Base-by-base conservation (phyloP, 1,139 yeast species). In the Nakaseomyces sp. region DNA sequence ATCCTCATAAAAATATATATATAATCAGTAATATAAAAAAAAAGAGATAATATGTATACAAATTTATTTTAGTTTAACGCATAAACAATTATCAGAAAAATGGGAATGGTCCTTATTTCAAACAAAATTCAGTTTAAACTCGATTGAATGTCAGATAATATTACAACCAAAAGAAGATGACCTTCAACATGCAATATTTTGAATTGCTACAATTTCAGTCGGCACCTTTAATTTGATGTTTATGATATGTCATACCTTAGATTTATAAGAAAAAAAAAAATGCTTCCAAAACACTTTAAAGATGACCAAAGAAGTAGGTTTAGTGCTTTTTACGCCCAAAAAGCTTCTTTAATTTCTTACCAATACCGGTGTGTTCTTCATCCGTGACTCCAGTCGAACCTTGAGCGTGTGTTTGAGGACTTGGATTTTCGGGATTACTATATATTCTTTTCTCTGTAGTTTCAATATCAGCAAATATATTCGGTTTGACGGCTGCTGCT, bases 291-390 rank as follows among this genome's bases (percentile, higher is more conserved):
- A n/a, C n/a, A n/a, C n/a, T n/a, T n/a, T n/a, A n/a, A n/a, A n/a
- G n/a, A n/a, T n/a, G n/a, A n/a, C n/a, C n/a, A n/a, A n/a, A n/a
- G n/a, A n/a, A n/a, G n/a, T n/a, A n/a, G n/a, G n/a, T 3, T 9
- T 15, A 35, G 18, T 35, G 38, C 37, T 50, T 50, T 38, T 49
- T 52, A 55, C 72, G 71, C 3, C 84, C 83, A 59, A 81, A 81
- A 39, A 81, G 58, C 56, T 76, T 79, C 56, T 77, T 76, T 45
- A 81, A 66, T 56, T 76, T 78, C 7, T 61, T 65, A 19, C 77
- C 75, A 51, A 78, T 71, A 17, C 72, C 65, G 50, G 67, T 69
- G 51, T 67, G 68, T 65, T 76, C 76, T 53, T 74, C 75, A 44
- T 56, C 60, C 9, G 55, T 60, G 5, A 47, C 56, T 9, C 13